Evolutionary conservation across 495 filamentous ascomycete genomes (phyloP).

Genomic region (Bombardia bombarda): DNA sequence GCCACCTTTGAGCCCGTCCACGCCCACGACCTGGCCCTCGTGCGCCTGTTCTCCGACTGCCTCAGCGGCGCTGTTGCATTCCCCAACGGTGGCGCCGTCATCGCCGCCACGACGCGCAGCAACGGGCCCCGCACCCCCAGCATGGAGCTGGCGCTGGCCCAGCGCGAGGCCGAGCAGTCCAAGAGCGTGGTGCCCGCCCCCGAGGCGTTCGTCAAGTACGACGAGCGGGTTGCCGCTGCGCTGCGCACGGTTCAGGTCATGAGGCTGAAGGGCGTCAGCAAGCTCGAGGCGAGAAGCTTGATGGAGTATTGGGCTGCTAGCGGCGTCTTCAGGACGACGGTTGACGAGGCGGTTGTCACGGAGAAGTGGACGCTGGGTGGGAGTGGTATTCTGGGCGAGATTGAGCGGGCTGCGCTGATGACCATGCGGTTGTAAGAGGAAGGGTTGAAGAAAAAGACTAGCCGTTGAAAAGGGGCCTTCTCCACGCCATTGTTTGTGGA

Average conservation of each 20-base stretch:
- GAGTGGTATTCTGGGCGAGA: slow-evolving; percentile 75
- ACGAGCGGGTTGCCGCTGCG: slow-evolving; percentile 56
- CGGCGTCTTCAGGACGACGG: slow-evolving; percentile 61
- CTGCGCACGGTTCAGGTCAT: slow-evolving; percentile 44
- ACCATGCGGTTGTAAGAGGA: slow-evolving; percentile 28
- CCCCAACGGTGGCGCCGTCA: slow-evolving; percentile 68
- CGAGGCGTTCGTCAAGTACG: slow-evolving; percentile 58
- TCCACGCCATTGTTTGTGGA: no score
- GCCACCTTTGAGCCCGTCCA: slow-evolving; percentile 66
- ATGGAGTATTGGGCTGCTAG: slow-evolving; percentile 93
- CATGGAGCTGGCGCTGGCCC: slow-evolving; percentile 56
- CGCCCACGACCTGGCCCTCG: slow-evolving; percentile 72
- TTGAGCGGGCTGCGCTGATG: slow-evolving; percentile 56
- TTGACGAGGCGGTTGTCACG: slow-evolving; percentile 65
- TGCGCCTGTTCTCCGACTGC: slow-evolving; percentile 65
- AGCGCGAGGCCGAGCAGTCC: slow-evolving; percentile 34
- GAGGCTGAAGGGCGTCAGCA: slow-evolving; percentile 56
- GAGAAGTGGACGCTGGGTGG: slow-evolving; percentile 84
- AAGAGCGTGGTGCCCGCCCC: slow-evolving; percentile 39
- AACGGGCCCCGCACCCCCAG: slow-evolving; percentile 55
- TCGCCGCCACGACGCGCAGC: slow-evolving; percentile 62
- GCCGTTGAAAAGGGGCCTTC: no score
- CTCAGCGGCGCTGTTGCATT: slow-evolving; percentile 53
- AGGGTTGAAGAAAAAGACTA: neutral
- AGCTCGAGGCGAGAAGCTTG: slow-evolving; percentile 65